Conservation (phyloP, 805 yeast genomes). For the Wickerhamiella musiphila region DNA sequence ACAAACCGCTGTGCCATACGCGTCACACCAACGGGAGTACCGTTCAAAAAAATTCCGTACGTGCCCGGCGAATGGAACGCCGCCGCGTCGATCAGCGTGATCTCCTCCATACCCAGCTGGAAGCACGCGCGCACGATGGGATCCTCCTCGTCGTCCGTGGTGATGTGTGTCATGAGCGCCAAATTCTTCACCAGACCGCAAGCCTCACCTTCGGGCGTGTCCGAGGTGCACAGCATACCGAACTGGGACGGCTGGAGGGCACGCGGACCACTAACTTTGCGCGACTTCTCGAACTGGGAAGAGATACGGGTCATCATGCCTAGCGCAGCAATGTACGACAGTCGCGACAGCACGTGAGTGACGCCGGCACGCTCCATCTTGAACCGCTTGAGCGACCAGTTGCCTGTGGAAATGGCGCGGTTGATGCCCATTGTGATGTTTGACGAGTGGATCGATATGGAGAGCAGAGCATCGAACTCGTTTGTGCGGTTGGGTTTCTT, state of each 20-base stretch:
- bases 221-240: conserved; percentile 97
- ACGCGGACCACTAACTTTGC: conserved; percentile 97
- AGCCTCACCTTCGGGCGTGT: conserved; percentile 99
- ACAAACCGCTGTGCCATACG: conserved; percentile 77
- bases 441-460: conserved; percentile 79
- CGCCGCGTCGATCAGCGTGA: conserved; percentile 63
- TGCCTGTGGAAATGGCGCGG: conserved; percentile 95
- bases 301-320: conserved; percentile 99
- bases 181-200: conserved; percentile 95
- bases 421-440: conserved; percentile 88
- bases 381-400: conserved; percentile 96
- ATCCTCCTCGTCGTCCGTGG: conserved; percentile 92
- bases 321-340: conserved; percentile 83
- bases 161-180: conserved; percentile 96
- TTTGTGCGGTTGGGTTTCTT: conserved; percentile 89
- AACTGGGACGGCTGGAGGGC: conserved; percentile 98
- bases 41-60: conserved; percentile 77
- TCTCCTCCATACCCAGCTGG: conserved; percentile 78
- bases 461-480: conserved; percentile 83
- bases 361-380: conserved; percentile 99
- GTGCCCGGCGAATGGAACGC: conserved; percentile 61
- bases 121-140: conserved; percentile 68
- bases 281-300: conserved; percentile 94
- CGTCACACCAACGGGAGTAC: conserved; percentile 85
- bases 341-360: conserved; percentile 82